Evolutionary conservation across 176 grass and related monocot genomes (phyloP).

Genomic region (Coix lacrymajobi): DNA sequence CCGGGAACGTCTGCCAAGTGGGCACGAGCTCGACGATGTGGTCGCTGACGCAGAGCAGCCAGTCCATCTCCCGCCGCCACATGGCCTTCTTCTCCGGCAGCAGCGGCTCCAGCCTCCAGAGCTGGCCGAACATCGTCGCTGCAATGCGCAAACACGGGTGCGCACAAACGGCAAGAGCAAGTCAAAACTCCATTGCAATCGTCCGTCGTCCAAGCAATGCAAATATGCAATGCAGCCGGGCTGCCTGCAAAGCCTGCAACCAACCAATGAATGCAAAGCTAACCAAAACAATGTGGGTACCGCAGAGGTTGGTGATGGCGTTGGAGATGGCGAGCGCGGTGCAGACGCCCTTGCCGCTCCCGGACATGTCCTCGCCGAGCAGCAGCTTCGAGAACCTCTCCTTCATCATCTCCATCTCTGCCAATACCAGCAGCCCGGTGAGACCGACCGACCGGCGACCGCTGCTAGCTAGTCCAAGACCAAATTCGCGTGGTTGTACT

Average conservation of each 20-base stretch:
- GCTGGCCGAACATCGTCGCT: constrained; percentile 90
- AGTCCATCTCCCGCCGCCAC: constrained; percentile 95
- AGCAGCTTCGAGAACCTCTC: constrained; percentile 91
- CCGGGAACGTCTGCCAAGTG: constrained; percentile 87
- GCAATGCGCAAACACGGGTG: background rate
- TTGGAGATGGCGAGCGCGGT: constrained; percentile 96
- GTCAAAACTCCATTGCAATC: background rate
- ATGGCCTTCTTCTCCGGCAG: constrained; percentile 80
- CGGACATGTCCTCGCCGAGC: constrained; percentile 99
- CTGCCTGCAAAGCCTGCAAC: background rate
- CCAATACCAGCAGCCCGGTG: background rate
- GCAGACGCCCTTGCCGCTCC: constrained; percentile 89
- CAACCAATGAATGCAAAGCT: too few species aligned
- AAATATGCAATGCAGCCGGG: background rate
- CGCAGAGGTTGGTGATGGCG: constrained; percentile 96
- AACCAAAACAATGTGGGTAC: too few species aligned
- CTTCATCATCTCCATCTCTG: constrained; percentile 96
- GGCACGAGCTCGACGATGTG: constrained; percentile 84
- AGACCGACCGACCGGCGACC: background rate
- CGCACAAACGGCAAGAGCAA: background rate
- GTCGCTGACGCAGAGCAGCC: constrained; percentile 91
- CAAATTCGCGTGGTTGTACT: background rate
- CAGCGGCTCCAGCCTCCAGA: constrained; percentile 93
- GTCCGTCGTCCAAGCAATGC: background rate
- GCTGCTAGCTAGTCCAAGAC: too few species aligned